These are phyloP conservation scores for Fragilaria radians DNA, from an alignment of 108 stramenopile species.

Conservation along the genomic window DNA sequence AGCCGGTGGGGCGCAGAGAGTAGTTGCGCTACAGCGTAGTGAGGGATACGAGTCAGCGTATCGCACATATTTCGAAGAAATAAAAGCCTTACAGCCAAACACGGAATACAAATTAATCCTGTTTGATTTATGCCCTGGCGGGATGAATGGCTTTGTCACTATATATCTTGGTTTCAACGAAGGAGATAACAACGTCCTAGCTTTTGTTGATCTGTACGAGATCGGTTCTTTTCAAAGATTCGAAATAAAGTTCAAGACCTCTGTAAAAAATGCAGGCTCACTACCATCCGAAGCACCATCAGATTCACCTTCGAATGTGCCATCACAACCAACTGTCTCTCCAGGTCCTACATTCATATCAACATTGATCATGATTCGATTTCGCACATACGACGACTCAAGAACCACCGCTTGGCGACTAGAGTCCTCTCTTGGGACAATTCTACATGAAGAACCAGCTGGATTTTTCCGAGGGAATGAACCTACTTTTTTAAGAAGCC, in stretches of 20 bases:
- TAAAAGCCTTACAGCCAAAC: neutral
- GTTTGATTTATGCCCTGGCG: neutral
- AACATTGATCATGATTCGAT: neutral
- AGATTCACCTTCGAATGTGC: neutral
- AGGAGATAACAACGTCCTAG: neutral
- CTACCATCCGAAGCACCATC: neutral
- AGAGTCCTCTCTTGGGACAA: neutral
- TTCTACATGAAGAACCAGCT: neutral
- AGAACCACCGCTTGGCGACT: neutral
- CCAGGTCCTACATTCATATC: neutral
- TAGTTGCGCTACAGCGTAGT: neutral
- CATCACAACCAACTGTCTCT: neutral
- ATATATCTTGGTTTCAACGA: neutral
- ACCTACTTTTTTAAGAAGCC: neutral
- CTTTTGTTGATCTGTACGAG: neutral
- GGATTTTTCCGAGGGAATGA: neutral
- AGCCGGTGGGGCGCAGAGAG: neutral
- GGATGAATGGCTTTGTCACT: neutral
- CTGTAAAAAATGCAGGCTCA: neutral
- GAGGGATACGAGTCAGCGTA: neutral
- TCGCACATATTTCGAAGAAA: neutral
- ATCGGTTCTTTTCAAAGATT: neutral
- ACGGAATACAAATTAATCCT: neutral
- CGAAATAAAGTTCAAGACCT: neutral
- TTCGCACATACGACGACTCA: neutral